Conservation (phyloP, 768 basidiomycete species). For the Tricholoma saponaceum region DNA sequence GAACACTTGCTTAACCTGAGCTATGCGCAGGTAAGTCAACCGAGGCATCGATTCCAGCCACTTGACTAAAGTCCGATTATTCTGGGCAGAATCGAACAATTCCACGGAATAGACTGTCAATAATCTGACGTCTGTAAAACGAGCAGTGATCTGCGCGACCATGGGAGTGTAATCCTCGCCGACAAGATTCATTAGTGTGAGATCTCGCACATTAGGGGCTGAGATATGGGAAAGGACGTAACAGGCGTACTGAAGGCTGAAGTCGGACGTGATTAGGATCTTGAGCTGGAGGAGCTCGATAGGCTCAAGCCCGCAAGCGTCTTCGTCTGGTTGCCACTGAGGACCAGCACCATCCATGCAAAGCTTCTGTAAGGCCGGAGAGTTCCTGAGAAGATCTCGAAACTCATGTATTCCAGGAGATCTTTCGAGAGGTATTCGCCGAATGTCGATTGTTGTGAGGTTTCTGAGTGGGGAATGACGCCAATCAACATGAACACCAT, state of each 20-base stretch:
- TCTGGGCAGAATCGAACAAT: constrained; percentile 18
- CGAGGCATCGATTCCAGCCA: constrained; percentile 60
- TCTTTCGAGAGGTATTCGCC: constrained; percentile 51
- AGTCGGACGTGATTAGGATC: constrained; percentile 54
- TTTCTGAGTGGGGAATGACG: constrained; percentile 40
- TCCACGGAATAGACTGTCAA: constrained; percentile 50
- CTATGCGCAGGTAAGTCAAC: constrained; percentile 45
- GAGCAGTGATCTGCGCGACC: constrained; percentile 40
- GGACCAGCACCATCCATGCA: constrained; percentile 65
- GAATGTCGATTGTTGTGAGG: constrained; percentile 62
- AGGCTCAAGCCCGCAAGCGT: constrained; percentile 23
- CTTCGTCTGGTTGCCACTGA: constrained; percentile 23
- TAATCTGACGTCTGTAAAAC: constrained; percentile 49
- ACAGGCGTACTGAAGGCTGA: constrained; percentile 42
- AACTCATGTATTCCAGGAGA: constrained; percentile 49
- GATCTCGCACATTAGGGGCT: constrained; percentile 54
- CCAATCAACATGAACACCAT: constrained; percentile 65
- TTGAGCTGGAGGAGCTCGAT: constrained; percentile 46
- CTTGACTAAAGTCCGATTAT: constrained; percentile 32
- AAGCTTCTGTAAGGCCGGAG: constrained; percentile 49
- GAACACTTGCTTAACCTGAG: constrained; percentile 36
- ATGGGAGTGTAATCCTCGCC: constrained; percentile 50
- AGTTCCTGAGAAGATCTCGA: constrained; percentile 45
- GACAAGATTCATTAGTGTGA: constrained; percentile 52
- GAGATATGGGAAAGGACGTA: constrained; percentile 44